Evolutionary conservation across 2,329 filamentous ascomycete species (phyloP), one percentile per base, ranked within the genome.

Genomic region (Diplodia intermedia): DNA sequence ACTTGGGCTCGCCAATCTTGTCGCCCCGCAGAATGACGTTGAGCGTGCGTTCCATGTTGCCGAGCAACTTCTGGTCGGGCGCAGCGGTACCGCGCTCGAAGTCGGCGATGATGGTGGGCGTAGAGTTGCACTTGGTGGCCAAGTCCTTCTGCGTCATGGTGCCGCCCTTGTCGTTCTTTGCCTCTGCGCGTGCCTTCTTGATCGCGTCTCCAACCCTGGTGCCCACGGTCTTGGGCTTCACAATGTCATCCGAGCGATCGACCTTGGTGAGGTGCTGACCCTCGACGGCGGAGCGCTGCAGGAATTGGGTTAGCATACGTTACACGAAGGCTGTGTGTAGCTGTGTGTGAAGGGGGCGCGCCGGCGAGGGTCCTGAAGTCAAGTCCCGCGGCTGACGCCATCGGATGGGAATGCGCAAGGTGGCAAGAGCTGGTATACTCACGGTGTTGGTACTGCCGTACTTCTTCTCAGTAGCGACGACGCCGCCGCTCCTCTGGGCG

Each of bases 241-340:
- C 90, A 83, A 97, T 97, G 79, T 97, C 95, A 85, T 98, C 94
- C 79, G 89, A 90, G 74, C 94, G 94, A 86, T 98, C 95, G 81
- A 99, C 94, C 86, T 98, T 97, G 73, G 95, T 98, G 72, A 98
- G 86, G 79, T 92, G 94, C 84, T 99, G 95, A 74, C 95, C 95
- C 83, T 98, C 94, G 72, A 85, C 75, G 66, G 78, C 85, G 70
- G 82, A 83, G 69, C 82, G 47, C 53, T 70, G 47, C 47, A n/a
- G 18, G 4, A 33, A 29, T 18, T 3, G 33, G 85, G 75, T 84
- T 81, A 71, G 84, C 78, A 82, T 72, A 12, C 8, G 36, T 49
- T 23, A 20, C 43, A 47, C 43, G 7, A 47, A 4, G 43, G n/a
- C 43, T 47, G 43, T 47, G 43, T 20, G 23, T 33, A 18, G 38